Evolutionary conservation across 352 stramenopile species (phyloP), one percentile per base, ranked within the genome.

Genomic region (Globisporangium alternatum): DNA sequence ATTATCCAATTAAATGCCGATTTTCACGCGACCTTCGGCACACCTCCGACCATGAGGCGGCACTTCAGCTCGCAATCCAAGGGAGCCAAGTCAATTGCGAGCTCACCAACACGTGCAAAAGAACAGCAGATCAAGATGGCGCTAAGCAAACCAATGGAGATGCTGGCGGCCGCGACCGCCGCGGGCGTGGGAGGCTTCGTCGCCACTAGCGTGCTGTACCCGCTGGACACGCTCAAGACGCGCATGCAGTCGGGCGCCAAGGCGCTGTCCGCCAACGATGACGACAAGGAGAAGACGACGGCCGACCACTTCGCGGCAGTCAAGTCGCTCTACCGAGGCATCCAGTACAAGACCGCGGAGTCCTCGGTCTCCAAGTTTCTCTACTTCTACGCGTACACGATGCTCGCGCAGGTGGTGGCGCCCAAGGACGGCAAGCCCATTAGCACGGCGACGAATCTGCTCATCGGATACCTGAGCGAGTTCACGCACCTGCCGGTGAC

Each of bases 381-480:
- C 48, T 96, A 96, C 75, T 96, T 96, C 63, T 96, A 96, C 68
- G 77, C 82, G 41, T 96, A 96, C 75, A 94, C 89, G 61, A 77
- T 92, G 72, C 72, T 94, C 55, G 65, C 81, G 59, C 81, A 91
- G 65, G 64, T 83, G 31, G 81, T 83, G 44, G 72, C 80, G 56
- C 80, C 80, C 1, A 74, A 77, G n/a, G 71, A 89, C 59, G 83
- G 80, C 41, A 74, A 78, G 52, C 76, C 81, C 52, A 81, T 94
- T 39, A 65, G 80, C 37, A 93, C 86, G 25, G 56, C 74, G 22
- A 87, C 76, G 39, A 88, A 95, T 59, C 66, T 96, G 45, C 68
- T 81, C 30, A 80, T 96, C 47, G 89, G 87, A 35, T 96, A 96
- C 67, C 15, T 96, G 21, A 91, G 84, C 35, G 89, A 95, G 65